Evolutionary conservation across 192 early-diverging fungal genomes (phyloP).

Genomic region (Coemansia sp.): DNA sequence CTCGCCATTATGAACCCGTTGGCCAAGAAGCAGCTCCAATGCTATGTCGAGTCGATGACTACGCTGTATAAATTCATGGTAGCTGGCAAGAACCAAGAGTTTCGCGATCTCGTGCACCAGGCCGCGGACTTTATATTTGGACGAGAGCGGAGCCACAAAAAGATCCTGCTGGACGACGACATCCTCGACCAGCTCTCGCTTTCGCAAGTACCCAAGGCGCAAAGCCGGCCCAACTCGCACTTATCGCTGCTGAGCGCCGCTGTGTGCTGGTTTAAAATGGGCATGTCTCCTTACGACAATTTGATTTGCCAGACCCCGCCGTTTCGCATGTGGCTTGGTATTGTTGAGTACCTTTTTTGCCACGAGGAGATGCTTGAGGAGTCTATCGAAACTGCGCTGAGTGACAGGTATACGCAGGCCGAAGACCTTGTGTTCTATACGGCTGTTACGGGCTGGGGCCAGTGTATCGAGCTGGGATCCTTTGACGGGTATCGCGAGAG

Average conservation of each 20-base stretch:
- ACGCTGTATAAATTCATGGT: conserved; percentile 97
- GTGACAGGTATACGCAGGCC: conserved; percentile 70
- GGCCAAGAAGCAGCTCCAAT: conserved; percentile 81
- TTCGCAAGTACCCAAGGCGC: conserved; percentile 73
- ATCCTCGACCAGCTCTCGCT: conserved; percentile 88
- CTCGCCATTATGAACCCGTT: conserved; percentile 92
- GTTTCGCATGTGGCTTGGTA: conserved; percentile 93
- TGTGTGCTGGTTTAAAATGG: conserved; percentile 89
- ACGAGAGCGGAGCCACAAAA: conserved; percentile 58
- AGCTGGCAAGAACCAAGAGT: conserved; percentile 78
- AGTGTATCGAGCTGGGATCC: conserved; percentile 80
- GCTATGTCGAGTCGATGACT: conserved; percentile 87
- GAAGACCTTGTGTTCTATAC: conserved; percentile 90
- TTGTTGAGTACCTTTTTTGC: conserved; percentile 92
- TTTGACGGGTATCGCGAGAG: conserved; percentile 83
- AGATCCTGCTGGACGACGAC: conserved; percentile 79
- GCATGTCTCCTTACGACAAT: conserved; percentile 90
- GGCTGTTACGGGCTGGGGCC: conserved; percentile 92
- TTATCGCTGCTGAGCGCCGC: conserved; percentile 92
- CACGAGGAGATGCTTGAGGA: conserved; percentile 82
- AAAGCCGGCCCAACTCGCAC: conserved; percentile 86
- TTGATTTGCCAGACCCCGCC: conserved; percentile 96
- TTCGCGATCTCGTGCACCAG: conserved; percentile 68
- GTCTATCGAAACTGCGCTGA: conserved; percentile 82
- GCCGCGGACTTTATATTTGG: conserved; percentile 90